A percentile compares a stretch with the other conserved stretches of the same genome.
These are phyloP conservation scores for Phalaenopsis equestris DNA, from an alignment of 106 monocot genomes.

Conservation along the genomic window DNA sequence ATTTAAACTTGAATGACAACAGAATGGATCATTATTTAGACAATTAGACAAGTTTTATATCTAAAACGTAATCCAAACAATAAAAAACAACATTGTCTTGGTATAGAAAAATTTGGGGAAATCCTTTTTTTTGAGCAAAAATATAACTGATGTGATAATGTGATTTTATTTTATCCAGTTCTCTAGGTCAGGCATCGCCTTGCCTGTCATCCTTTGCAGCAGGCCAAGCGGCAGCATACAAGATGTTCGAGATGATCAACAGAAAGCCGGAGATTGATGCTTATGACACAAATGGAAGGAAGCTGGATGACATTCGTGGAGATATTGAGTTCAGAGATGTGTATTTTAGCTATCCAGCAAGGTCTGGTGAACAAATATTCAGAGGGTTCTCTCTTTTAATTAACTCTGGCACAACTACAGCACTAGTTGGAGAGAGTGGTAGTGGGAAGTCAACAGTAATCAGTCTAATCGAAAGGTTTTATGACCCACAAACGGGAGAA, in stretches of 20 bases:
- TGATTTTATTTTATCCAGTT: constrained; percentile 8
- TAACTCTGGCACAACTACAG: constrained; percentile 3
- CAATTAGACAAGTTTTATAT: no score
- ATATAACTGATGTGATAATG: neutral
- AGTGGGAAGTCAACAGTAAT: constrained; percentile 14
- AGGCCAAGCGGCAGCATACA: constrained; percentile 14
- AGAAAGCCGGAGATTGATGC: constrained; percentile 18
- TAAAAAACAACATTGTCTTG: neutral
- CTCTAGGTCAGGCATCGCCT: constrained; percentile 15
- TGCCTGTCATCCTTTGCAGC: constrained; percentile 12
- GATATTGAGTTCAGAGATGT: constrained; percentile 16
- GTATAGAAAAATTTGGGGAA: neutral
- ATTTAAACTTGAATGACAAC: neutral
- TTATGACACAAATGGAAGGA: constrained; percentile 2
- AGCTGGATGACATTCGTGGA: constrained; percentile 10
- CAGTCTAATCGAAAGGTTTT: constrained; percentile 18
- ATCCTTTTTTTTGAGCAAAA: neutral
- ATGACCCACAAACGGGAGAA: constrained; percentile 14
- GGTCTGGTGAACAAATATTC: constrained; percentile 14
- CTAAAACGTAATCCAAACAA: no score
- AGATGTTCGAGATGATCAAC: constrained; percentile 14
- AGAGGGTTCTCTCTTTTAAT: constrained; percentile 4
- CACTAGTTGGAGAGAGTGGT: constrained; percentile 12
- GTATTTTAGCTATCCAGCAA: constrained; percentile 10
- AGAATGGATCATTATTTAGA: no score